Evolutionary conservation across 2,329 filamentous ascomycete species (phyloP).

Genomic region (Penicillium psychrosexuale): DNA sequence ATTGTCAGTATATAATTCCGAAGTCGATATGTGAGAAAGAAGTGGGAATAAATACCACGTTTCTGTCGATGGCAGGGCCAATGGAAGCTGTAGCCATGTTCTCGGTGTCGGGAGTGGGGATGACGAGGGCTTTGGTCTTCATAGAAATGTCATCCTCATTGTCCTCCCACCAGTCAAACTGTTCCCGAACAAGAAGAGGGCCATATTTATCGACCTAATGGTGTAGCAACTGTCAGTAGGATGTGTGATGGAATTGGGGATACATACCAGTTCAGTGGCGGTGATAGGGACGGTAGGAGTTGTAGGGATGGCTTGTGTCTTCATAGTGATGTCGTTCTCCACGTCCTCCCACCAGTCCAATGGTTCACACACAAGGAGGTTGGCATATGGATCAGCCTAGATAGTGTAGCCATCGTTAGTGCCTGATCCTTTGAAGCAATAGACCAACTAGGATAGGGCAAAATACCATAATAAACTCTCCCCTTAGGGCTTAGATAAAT

Average conservation of each 20-base stretch:
- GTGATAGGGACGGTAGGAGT: neutral
- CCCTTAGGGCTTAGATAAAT: neutral
- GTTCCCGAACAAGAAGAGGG: neutral
- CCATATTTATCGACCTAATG: neutral
- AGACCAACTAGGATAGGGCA: neutral
- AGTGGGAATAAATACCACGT: neutral
- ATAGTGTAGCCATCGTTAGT: neutral
- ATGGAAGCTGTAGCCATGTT: neutral
- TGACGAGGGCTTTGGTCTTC: neutral
- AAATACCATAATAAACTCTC: neutral
- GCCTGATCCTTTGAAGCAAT: neutral
- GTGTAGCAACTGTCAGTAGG: neutral
- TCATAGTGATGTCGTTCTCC: neutral
- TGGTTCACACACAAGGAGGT: neutral
- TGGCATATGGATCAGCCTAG: neutral
- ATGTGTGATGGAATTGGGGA: neutral
- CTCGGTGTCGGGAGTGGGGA: neutral
- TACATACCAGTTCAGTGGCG: neutral
- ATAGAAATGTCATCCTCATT: neutral
- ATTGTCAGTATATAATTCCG: neutral
- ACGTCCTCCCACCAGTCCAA: neutral
- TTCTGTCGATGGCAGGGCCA: neutral
- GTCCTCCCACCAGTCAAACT: neutral
- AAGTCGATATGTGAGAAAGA: neutral
- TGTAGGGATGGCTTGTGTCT: neutral